Conservation (phyloP, 441 rosid genomes). For the Mallotus repandus region DNA sequence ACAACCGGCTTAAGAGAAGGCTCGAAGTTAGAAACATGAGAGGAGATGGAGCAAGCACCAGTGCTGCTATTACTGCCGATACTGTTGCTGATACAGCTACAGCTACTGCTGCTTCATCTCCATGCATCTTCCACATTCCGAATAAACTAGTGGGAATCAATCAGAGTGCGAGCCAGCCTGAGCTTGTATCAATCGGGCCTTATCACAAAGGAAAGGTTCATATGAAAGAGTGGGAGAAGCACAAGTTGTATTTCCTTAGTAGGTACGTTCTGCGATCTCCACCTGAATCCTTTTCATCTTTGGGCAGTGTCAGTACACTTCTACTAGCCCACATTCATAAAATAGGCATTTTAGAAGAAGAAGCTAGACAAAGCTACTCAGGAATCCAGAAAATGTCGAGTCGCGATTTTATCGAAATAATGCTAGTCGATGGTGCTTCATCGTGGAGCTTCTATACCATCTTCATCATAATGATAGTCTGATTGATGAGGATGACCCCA, state of each 20-base stretch:
- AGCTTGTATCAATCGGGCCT: conserved; percentile 10
- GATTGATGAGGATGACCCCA: background rate
- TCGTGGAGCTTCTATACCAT: conserved; percentile 23
- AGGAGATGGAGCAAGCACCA: too few species aligned
- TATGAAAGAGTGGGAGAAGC: background rate
- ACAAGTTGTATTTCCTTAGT: too few species aligned
- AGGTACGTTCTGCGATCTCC: too few species aligned
- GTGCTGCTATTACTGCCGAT: too few species aligned
- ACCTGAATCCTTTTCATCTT: background rate
- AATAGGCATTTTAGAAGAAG: too few species aligned
- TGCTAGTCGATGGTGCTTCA: conserved; percentile 27
- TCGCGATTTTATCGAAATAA: conserved; percentile 24
- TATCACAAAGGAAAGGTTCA: conserved; percentile 5
- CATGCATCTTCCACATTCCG: conserved; percentile 7
- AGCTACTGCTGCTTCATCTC: background rate
- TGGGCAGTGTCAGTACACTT: too few species aligned
- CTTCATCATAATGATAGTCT: background rate
- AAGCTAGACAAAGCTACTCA: too few species aligned
- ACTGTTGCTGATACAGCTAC: too few species aligned
- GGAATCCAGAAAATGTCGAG: background rate
- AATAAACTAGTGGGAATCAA: background rate
- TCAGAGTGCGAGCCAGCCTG: background rate
- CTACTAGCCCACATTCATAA: too few species aligned
- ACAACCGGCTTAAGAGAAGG: too few species aligned
- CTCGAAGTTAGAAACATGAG: too few species aligned